A percentile compares a stretch with the other conserved stretches of the same genome.
Evolutionary conservation across 345 rosid species (phyloP).

Genomic region (Passiflora organensis): DNA sequence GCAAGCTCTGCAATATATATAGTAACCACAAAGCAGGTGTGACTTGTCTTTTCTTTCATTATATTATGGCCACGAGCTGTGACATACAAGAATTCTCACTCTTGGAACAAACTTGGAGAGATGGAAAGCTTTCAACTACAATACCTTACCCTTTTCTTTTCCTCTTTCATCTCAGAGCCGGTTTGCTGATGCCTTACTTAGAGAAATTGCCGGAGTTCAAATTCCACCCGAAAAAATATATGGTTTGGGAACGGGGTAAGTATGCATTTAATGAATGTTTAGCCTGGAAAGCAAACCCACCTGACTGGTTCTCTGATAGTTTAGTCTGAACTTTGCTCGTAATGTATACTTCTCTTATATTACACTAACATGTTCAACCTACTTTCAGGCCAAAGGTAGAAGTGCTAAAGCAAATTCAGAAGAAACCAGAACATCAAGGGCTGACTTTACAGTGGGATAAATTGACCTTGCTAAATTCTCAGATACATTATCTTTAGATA

Average conservation of each 20-base stretch:
- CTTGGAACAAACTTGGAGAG: not conserved
- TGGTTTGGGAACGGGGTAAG: conserved; percentile 83
- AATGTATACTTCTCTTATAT: not conserved
- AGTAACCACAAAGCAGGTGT: conserved; percentile 86
- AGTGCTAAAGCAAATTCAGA: conserved; percentile 77
- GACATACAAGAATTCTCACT: not conserved
- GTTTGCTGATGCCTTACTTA: conserved; percentile 70
- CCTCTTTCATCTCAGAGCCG: conserved; percentile 44
- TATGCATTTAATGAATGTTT: conserved; percentile 3
- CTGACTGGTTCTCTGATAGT: not conserved
- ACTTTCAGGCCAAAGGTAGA: conserved; percentile 62
- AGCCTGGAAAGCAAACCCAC: not conserved
- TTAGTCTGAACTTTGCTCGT: no score
- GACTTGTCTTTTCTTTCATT: conserved; percentile 1
- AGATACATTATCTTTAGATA: not conserved
- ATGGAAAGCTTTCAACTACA: no score
- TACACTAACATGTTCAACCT: not conserved
- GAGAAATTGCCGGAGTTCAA: conserved; percentile 66
- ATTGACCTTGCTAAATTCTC: not conserved
- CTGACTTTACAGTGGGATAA: conserved; percentile 53
- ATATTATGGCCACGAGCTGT: not conserved
- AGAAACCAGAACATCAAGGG: conserved; percentile 74
- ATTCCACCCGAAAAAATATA: conserved; percentile 71
- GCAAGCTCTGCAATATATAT: conserved; percentile 77
- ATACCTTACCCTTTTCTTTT: not conserved